Evolutionary conservation across 2,329 filamentous ascomycete species (phyloP).

Genomic region (Cordyceps farinosa): DNA sequence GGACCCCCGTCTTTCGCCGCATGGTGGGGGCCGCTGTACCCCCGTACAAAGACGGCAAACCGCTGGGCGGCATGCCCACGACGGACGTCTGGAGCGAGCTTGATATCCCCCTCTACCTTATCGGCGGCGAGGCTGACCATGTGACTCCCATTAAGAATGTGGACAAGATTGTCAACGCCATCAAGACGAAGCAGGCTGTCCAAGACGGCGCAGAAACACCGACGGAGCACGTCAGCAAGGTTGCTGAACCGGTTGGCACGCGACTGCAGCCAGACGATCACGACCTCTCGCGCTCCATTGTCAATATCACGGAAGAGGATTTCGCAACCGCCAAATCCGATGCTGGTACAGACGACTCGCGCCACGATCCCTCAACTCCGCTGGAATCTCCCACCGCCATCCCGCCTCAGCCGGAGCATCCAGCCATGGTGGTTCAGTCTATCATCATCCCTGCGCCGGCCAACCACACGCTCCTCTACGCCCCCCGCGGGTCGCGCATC

Average conservation of each 20-base stretch:
- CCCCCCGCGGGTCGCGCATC: conserved; percentile 68
- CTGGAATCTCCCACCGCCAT: conserved; percentile 39
- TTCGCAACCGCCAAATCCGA: conserved; percentile 29
- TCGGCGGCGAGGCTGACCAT: conserved; percentile 73
- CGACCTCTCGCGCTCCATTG: conserved; percentile 43
- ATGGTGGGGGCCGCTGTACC: conserved; percentile 74
- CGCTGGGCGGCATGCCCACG: conserved; percentile 64
- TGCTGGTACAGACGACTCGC: conserved; percentile 32
- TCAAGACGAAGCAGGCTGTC: conserved; percentile 26
- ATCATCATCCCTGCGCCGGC: conserved; percentile 72
- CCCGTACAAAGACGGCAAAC: conserved; percentile 48
- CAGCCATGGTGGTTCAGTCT: conserved; percentile 59
- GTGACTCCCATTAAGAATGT: conserved; percentile 72
- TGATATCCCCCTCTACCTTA: conserved; percentile 69
- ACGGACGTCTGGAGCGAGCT: conserved; percentile 69
- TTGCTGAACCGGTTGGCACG: conserved; percentile 14
- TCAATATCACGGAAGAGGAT: conserved; percentile 38
- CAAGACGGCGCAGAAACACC: conserved; percentile 14
- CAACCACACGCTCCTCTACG: conserved; percentile 80
- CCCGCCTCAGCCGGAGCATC: conserved; percentile 47
- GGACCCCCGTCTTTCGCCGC: conserved; percentile 75
- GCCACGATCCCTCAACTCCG: conserved; percentile 45
- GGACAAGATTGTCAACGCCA: conserved; percentile 56
- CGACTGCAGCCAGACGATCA: conserved; percentile 20
- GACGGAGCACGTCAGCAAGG: conserved; percentile 7